Evolutionary conservation across 495 filamentous ascomycete species (phyloP).

Genomic region (Tuber magnatum): DNA sequence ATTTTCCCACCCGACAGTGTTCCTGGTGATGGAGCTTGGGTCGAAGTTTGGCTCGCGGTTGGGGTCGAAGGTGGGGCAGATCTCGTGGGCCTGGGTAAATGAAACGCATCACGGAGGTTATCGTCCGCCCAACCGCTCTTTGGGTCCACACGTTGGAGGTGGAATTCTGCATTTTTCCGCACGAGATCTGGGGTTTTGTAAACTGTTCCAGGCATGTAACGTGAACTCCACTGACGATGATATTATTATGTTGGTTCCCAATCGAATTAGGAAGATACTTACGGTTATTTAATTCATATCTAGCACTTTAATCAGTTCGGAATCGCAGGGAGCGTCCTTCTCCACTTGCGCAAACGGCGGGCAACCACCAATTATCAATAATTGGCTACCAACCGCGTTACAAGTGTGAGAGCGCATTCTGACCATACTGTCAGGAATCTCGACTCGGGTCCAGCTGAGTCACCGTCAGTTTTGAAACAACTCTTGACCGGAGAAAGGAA

Average conservation of each 20-base stretch:
- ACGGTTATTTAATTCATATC: conserved; percentile 21
- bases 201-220: conserved; percentile 5
- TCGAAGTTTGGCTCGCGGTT: no score
- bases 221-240: conserved; percentile 10
- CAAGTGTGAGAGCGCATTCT: conserved; percentile 17
- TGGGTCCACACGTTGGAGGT: not conserved
- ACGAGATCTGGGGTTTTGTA: conserved; percentile 15
- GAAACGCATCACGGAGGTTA: conserved; percentile 10
- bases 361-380: conserved; percentile 19
- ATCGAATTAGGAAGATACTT: conserved; percentile 1
- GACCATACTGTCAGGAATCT: not conserved
- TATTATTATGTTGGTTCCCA: not conserved
- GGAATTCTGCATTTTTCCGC: not conserved
- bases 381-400: conserved; percentile 16
- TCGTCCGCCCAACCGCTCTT: conserved; percentile 16
- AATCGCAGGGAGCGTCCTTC: not conserved
- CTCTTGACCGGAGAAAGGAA: not conserved
- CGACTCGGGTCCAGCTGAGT: conserved; percentile 19
- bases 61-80: no score
- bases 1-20: not conserved
- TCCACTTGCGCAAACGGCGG: conserved; percentile 10
- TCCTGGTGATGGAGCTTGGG: no score
- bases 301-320: conserved; percentile 16
- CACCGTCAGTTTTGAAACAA: not conserved
- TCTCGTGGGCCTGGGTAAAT: no score